phyloP scores from a whole-genome alignment of 2,329 filamentous ascomycete species.

The Fusarium tanahbumbuense region DNA sequence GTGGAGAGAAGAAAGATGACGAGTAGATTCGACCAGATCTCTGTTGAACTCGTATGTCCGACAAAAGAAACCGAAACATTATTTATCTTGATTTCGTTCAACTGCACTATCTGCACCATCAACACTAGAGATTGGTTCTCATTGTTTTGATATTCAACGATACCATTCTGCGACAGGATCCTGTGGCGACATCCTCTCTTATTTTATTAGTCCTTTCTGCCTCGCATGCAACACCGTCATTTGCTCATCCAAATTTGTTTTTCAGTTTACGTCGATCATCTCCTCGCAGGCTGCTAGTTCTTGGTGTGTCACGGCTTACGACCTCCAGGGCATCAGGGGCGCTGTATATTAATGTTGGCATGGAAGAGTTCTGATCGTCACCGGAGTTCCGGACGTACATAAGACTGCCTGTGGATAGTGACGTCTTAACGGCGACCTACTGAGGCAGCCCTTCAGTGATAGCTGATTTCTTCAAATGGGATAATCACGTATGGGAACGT shows the following conservation, averaged over 20 bases:
- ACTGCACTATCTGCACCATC: conserved; percentile 18
- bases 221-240: not conserved
- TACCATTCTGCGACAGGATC: conserved; percentile 49
- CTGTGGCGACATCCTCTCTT: conserved; percentile 24
- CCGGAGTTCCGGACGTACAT: not conserved
- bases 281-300: conserved; percentile 4
- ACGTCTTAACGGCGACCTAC: conserved; percentile 4
- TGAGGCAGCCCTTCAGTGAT: not conserved
- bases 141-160: conserved; percentile 44
- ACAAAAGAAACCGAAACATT: conserved; percentile 11
- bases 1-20: conserved; percentile 49
- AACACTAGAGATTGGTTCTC: conserved; percentile 35
- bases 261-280: conserved; percentile 6
- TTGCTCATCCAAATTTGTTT: conserved; percentile 12
- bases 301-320: conserved; percentile 1
- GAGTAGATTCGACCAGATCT: conserved; percentile 34
- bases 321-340: conserved; percentile 1
- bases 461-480: conserved; percentile 8
- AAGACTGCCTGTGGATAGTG: conserved; percentile 1
- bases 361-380: not conserved
- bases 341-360: conserved; percentile 40
- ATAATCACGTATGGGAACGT: conserved; percentile 30
- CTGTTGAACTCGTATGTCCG: conserved; percentile 2
- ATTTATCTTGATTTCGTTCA: conserved; percentile 23
- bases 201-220: conserved; percentile 22